Conservation (phyloP, 225 moss, liverwort and hornwort genomes). For the Physcomitrium patens region DNA sequence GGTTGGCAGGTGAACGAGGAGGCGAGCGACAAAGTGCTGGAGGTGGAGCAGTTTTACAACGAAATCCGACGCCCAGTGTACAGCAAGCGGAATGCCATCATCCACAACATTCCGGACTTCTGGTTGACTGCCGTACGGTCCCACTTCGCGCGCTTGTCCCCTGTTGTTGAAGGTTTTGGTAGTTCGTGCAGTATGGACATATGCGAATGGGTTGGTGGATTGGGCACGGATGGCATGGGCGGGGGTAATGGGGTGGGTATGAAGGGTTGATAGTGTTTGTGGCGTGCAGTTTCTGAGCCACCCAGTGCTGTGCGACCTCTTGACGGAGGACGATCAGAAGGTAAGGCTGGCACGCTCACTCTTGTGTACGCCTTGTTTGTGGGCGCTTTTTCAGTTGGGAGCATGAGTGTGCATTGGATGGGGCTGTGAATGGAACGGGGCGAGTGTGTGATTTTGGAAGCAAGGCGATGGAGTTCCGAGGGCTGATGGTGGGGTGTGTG, state of each 20-base stretch:
- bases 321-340: slow-evolving; percentile 98
- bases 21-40: slow-evolving; percentile 77
- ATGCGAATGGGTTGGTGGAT: slow-evolving; percentile 11
- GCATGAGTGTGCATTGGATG: neutral
- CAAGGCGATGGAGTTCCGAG: neutral
- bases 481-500: neutral
- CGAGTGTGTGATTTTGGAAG: neutral
- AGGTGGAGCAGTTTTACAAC: slow-evolving; percentile 77
- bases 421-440: neutral
- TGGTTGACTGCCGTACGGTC: slow-evolving; percentile 71
- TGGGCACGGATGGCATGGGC: neutral
- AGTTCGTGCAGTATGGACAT: neutral
- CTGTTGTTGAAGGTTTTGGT: neutral
- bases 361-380: neutral
- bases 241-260: neutral
- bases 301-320: slow-evolving; percentile 88
- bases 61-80: slow-evolving; percentile 76
- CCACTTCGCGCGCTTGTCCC: neutral
- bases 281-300: slow-evolving; percentile 93
- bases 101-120: slow-evolving; percentile 74
- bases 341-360: slow-evolving; percentile 27
- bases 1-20: slow-evolving; percentile 69
- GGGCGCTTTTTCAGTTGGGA: neutral
- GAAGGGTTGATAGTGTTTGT: slow-evolving; percentile 4
- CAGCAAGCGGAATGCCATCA: slow-evolving; percentile 73